These are phyloP conservation scores for Coccomyxa sp. DNA, from an alignment of 139 green algal genomes.

Conservation along the genomic window DNA sequence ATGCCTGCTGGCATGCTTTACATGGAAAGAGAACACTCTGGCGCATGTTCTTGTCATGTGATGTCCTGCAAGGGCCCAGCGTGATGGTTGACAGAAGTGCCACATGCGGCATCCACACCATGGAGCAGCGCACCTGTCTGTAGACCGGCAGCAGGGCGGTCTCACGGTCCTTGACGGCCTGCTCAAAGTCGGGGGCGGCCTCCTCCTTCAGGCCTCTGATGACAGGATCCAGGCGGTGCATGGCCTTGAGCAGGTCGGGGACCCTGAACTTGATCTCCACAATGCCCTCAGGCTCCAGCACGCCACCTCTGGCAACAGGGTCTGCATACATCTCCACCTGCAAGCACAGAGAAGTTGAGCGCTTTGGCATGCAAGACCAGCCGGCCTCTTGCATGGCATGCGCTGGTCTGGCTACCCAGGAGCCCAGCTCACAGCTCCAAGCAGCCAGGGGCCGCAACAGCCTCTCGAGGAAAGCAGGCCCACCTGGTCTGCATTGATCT, in stretches of 20 bases:
- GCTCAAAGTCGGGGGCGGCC: conserved; percentile 16
- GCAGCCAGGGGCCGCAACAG: neutral
- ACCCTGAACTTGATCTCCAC: conserved; percentile 98
- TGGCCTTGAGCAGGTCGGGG: conserved; percentile 73
- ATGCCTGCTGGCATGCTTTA: too few species aligned
- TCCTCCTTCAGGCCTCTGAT: conserved; percentile 11
- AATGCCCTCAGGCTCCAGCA: conserved; percentile 96
- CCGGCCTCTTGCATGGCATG: neutral
- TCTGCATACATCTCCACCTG: conserved; percentile 85
- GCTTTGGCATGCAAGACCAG: neutral
- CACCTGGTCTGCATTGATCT: conserved; percentile 79
- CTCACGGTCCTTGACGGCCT: conserved; percentile 59
- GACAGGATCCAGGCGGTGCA: conserved; percentile 83
- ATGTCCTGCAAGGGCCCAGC: too few species aligned
- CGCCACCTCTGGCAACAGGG: conserved; percentile 64
- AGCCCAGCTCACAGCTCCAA: neutral
- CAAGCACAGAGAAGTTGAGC: neutral
- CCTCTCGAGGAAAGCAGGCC: neutral
- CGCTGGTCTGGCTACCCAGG: neutral
- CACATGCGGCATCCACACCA: too few species aligned
- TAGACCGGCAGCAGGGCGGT: conserved; percentile 82
- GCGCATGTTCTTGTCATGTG: too few species aligned
- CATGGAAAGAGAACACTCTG: too few species aligned
- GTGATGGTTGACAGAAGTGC: too few species aligned
- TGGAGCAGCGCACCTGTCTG: conserved; percentile 45